Conservation (phyloP, 2,329 filamentous ascomycete species). For the Aspergillus uvarum region DNA sequence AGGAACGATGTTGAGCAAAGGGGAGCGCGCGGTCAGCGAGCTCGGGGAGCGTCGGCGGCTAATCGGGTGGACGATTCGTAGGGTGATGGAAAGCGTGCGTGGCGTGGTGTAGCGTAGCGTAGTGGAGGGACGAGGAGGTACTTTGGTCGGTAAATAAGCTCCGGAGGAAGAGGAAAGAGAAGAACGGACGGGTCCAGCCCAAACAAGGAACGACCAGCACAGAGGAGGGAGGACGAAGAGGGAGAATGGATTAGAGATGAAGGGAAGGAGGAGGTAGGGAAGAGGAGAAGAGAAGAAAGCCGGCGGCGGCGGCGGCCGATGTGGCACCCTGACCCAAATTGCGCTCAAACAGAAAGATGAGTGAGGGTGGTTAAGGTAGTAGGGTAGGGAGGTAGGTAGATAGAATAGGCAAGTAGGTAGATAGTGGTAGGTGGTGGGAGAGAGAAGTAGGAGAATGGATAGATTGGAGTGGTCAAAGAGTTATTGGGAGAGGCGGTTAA, state of each 20-base stretch:
- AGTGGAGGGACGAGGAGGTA: not conserved
- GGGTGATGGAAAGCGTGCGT: not conserved
- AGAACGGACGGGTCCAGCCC: slow-evolving; percentile 7
- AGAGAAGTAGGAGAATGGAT: not conserved
- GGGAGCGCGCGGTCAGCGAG: slow-evolving; percentile 17
- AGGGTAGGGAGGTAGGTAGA: not conserved
- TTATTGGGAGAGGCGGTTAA: slow-evolving; percentile 25
- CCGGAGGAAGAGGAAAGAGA: slow-evolving; percentile 3
- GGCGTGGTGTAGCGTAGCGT: not conserved
- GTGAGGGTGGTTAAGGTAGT: not conserved
- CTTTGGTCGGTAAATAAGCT: slow-evolving; percentile 2
- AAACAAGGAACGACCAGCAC: slow-evolving; percentile 11
- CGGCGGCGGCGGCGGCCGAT: slow-evolving; percentile 14
- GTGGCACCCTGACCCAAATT: slow-evolving; percentile 12
- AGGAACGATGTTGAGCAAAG: slow-evolving; percentile 11
- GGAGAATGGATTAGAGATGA: not conserved
- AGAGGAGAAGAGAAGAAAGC: not conserved
- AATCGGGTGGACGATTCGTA: slow-evolving; percentile 3
- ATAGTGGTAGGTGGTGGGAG: not conserved
- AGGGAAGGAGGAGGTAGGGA: slow-evolving; percentile 3
- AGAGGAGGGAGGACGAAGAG: not conserved
- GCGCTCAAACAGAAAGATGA: slow-evolving; percentile 10
- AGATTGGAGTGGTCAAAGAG: slow-evolving; percentile 17
- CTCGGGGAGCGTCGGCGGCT: slow-evolving; percentile 18
- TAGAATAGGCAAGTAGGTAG: not conserved